phyloP scores from a whole-genome alignment of 169 alveolate species.

The Eimeria maxima region DNA sequence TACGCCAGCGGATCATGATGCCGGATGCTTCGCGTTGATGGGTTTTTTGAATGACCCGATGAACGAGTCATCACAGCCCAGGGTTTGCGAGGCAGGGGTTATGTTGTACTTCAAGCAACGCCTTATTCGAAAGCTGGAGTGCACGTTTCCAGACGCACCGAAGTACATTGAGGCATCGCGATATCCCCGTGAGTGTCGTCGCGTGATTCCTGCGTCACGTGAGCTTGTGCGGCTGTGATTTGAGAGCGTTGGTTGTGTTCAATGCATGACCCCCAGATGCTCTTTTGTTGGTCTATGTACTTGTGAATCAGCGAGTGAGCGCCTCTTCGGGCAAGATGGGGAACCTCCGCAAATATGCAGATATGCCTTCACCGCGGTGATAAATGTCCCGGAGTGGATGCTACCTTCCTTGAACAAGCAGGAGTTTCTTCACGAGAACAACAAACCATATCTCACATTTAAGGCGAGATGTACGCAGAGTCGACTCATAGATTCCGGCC shows the following conservation, averaged over 20 bases:
- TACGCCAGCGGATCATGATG: slow-evolving; percentile 91
- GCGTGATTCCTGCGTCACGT: neutral
- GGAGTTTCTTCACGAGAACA: slow-evolving; percentile 94
- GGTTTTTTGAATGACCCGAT: slow-evolving; percentile 92
- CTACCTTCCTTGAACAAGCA: slow-evolving; percentile 94
- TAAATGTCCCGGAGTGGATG: slow-evolving; percentile 95
- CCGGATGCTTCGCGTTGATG: slow-evolving; percentile 91
- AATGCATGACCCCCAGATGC: neutral
- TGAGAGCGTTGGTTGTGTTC: neutral
- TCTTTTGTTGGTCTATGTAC: neutral
- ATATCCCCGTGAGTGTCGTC: slow-evolving; percentile 51
- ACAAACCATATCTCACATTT: slow-evolving; percentile 91
- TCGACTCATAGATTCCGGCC: neutral
- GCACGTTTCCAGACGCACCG: slow-evolving; percentile 92
- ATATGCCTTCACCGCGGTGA: slow-evolving; percentile 92
- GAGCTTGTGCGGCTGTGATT: neutral
- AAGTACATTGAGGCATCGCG: slow-evolving; percentile 86
- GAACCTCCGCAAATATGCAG: slow-evolving; percentile 87
- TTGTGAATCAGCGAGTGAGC: slow-evolving; percentile 48
- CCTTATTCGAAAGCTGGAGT: slow-evolving; percentile 92
- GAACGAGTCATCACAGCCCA: slow-evolving; percentile 79
- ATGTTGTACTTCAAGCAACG: slow-evolving; percentile 92
- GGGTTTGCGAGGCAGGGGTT: slow-evolving; percentile 94
- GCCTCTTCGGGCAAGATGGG: slow-evolving; percentile 53
- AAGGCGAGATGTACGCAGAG: slow-evolving; percentile 84